phyloP scores from a whole-genome alignment of 202 grass and related monocot genomes.

The Setaria italica region DNA sequence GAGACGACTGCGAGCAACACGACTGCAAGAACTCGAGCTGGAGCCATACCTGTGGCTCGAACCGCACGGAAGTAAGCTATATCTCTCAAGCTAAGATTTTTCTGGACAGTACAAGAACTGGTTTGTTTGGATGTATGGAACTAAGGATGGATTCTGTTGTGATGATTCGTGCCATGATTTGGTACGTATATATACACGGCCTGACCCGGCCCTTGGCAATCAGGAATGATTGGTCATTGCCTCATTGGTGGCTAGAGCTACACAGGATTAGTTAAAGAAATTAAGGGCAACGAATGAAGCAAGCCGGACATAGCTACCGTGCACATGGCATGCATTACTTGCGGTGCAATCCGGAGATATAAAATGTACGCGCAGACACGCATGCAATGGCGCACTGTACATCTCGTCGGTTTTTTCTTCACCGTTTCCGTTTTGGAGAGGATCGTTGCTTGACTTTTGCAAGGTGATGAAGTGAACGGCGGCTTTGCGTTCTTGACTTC shows the following conservation, averaged over 20 bases:
- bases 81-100: too few species aligned
- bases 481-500: background rate
- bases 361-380: conserved; percentile 2
- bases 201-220: background rate
- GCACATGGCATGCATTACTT: conserved; percentile 18
- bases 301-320: background rate
- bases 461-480: background rate
- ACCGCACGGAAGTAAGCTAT: too few species aligned
- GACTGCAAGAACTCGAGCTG: background rate
- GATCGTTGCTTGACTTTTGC: background rate
- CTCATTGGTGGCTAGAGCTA: background rate
- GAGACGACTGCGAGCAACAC: background rate
- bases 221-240: too few species aligned
- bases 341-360: background rate
- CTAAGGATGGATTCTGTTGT: background rate
- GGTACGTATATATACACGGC: background rate
- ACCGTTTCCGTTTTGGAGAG: background rate
- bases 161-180: background rate
- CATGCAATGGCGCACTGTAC: background rate
- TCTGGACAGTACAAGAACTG: background rate
- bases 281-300: background rate
- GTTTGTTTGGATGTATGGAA: background rate
- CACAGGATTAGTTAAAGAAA: background rate
- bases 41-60: background rate
- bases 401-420: background rate